Base-by-base conservation (phyloP, 179 eudicot species). In the Amaranthus tricolor region DNA sequence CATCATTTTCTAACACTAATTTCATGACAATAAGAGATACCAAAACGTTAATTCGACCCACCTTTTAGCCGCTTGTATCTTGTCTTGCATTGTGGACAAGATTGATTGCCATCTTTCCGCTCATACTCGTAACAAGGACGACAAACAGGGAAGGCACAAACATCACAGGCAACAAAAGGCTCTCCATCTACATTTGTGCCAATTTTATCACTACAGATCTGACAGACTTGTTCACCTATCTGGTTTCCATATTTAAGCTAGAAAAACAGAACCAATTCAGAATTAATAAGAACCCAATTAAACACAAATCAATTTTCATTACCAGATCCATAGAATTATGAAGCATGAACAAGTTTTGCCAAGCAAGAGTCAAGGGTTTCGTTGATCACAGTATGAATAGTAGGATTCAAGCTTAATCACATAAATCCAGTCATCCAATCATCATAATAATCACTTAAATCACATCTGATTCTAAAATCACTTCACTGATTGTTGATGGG, bases 71-170 rank as follows among this genome's bases (percentile, higher is more conserved):
- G 80, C 78, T 78, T 88, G 86, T 85, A 88, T 68, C 82, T 82
- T 62, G 87, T 88, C 79, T 88, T 88, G 89, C 91, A 88, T 62
- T 88, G 89, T 20, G 87, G 91, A 62, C 91, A 88, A 66, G 82
- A 82, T 61, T 84, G 84, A 62, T 82, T 88, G 16, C 91, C 91
- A 31, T 88, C 91, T 72, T 80, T 84, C 74, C 91, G 79, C 79
- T 88, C 91, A 70, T 85, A 88, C 76, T 88, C 91, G 53, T 88
- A 88, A 75, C 91, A 88, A 48, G 87, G 86, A 17, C 91, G 82
- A 59, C 91, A 88, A 52, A 88, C 89, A 21, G 91, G 91, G 64
- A 80, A 88, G 17, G 91, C 74, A 77, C 91, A 88, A 16, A 76
- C 82, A 68, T 82, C 79, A 70, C 91, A 88, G 68, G 91, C 91